Base-by-base conservation (phyloP, 805 yeast genomes). In the Ogataea ganodermae region DNA sequence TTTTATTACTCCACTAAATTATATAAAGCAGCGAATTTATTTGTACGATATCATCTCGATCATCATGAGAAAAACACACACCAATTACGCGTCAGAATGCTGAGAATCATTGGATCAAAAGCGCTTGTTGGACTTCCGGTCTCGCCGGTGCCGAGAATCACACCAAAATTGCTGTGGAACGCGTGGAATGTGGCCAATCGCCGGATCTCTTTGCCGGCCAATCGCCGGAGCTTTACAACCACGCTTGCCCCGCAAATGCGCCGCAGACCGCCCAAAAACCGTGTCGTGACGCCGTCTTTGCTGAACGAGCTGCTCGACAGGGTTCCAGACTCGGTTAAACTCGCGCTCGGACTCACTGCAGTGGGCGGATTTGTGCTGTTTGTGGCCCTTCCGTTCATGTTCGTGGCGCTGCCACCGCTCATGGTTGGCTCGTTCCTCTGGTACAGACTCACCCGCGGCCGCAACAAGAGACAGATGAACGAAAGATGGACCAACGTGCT, bases 351-450 rank as follows among this genome's bases (percentile, higher is more conserved):
- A 8, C 45, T 65, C 21, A 55, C 65, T 2, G 57, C 60, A 2
- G 49, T 62, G 3, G 57, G 63, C 7, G 58, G 61, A 17, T 44
- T 67, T 14, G 47, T 67, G 21, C 48, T 68, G 1, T 65, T 62
- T 50, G 65, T 66, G 30, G 69, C 69, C 6, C 48, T 63, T 2
- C 70, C 70, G 6, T 40, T 66, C 2, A 43, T 66, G 24, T 45
- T 59, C n/a, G 40, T 68, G 10, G 60, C 61, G 10, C 45, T 65
- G 4, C 72, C 72, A 6, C 66, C 71, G 2, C 12, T 63, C 6
- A 17, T 63, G 2, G 26, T 67, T n/a, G 64, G 68, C 9, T 57
- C 65, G 1, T 55, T 47, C 31, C 24, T 59, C 13, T 45, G 52
- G 13, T 54, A 49, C 32, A 54, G 48, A 24, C 23, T 55, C 1